phyloP scores from a whole-genome alignment of 2,329 filamentous ascomycete species.

The Ascochyta rabiei region DNA sequence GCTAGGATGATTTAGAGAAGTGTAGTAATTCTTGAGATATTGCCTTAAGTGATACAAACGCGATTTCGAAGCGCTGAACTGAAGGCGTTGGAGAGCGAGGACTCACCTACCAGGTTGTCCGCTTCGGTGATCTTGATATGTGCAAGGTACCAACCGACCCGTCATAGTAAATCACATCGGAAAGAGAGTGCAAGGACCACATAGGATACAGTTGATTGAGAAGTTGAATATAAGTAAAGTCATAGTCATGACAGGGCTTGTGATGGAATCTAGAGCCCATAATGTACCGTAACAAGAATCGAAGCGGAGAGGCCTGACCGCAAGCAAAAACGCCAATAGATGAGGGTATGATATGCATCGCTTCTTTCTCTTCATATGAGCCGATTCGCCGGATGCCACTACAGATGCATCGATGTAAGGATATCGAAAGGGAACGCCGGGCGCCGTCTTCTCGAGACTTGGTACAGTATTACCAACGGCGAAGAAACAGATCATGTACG shows the following conservation, averaged over 20 bases:
- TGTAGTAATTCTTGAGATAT: too few relatives aligned
- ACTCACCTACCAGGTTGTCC: too few relatives aligned
- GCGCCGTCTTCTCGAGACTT: not conserved
- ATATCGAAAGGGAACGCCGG: constrained; percentile 4
- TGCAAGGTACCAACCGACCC: too few relatives aligned
- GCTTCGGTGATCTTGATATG: too few relatives aligned
- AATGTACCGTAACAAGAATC: not conserved
- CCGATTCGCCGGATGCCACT: constrained; percentile 4
- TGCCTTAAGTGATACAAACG: too few relatives aligned
- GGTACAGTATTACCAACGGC: not conserved
- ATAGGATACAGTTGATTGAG: not conserved
- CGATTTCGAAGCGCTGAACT: too few relatives aligned
- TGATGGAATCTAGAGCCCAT: not conserved
- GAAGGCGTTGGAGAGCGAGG: too few relatives aligned
- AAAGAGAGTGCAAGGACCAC: not conserved
- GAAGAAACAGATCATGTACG: constrained; percentile 11
- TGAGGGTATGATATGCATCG: constrained; percentile 19
- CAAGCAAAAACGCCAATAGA: constrained; percentile 17
- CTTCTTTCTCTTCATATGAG: not conserved
- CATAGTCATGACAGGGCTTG: not conserved
- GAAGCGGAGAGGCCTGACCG: constrained; percentile 5
- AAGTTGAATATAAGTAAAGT: not conserved
- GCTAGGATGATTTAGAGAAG: too few relatives aligned
- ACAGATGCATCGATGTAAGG: not conserved
- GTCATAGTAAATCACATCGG: not conserved